These are phyloP conservation scores for Metschnikowia kunwiensis DNA, from an alignment of 805 yeast genomes.

Conservation along the genomic window DNA sequence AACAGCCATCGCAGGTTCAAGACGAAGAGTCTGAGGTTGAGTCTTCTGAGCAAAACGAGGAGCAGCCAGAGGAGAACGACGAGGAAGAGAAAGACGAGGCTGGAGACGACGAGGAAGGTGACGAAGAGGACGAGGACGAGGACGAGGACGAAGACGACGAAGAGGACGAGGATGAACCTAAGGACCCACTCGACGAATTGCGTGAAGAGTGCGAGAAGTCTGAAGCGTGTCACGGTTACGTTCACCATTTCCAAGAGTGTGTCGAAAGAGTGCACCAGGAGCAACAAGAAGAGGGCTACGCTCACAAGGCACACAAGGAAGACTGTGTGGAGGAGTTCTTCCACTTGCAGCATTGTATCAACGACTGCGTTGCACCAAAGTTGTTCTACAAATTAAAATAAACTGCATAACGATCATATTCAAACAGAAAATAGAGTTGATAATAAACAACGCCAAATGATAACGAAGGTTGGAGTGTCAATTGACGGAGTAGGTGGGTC, in stretches of 20 bases:
- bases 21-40: slow-evolving; percentile 11
- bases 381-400: slow-evolving; percentile 83
- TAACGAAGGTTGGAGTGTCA: no score
- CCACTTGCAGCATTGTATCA: slow-evolving; percentile 92
- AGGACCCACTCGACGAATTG: slow-evolving; percentile 19
- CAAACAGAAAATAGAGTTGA: slow-evolving; percentile 14
- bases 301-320: slow-evolving; percentile 77
- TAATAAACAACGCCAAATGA: slow-evolving; percentile 11
- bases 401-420: slow-evolving; percentile 21
- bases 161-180: slow-evolving; percentile 19
- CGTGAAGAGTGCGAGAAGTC: slow-evolving; percentile 64
- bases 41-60: slow-evolving; percentile 3
- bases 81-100: slow-evolving; percentile 23
- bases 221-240: slow-evolving; percentile 63
- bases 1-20: slow-evolving; percentile 12
- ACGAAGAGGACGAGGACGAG: slow-evolving; percentile 64
- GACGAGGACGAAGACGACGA: slow-evolving; percentile 54
- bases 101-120: slow-evolving; percentile 55
- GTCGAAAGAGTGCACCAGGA: slow-evolving; percentile 90
- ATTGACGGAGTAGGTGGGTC: no score
- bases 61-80: slow-evolving; percentile 20
- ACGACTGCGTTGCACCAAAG: slow-evolving; percentile 88
- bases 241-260: slow-evolving; percentile 93
- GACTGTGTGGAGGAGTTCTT: slow-evolving; percentile 98
- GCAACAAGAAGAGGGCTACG: slow-evolving; percentile 82